Conservation (phyloP, 805 yeast genomes). For the Yamadazyma paraphyllophila region DNA sequence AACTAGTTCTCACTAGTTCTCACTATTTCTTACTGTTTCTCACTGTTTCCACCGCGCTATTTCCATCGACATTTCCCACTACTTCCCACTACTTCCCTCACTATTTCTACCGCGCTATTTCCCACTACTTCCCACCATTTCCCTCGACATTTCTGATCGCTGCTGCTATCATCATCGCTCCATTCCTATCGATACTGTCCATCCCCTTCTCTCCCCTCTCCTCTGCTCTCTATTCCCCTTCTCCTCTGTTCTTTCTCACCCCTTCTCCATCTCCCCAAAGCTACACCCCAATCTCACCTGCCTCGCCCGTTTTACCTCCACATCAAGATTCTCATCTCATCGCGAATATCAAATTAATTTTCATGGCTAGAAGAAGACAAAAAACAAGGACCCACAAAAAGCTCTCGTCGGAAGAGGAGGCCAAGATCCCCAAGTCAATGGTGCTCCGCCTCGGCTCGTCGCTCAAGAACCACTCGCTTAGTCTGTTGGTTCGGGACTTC, state of each 20-base stretch:
- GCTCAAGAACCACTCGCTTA: conserved; percentile 72
- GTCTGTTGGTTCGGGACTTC: conserved; percentile 83
- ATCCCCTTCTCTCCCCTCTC: no score
- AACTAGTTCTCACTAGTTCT: no score
- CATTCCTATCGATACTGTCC: no score
- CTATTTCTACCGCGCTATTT: no score
- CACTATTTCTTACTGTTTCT: no score
- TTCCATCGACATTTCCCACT: no score
- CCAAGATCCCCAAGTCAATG: conserved; percentile 88
- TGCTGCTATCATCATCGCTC: no score
- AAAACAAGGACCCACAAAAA: conserved; percentile 87
- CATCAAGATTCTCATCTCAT: conserved; percentile 5
- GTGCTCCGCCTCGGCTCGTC: conserved; percentile 83
- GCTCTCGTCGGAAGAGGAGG: conserved; percentile 59
- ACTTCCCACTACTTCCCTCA: no score
- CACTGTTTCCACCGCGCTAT: no score
- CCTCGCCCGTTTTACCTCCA: not conserved
- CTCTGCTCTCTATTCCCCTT: no score
- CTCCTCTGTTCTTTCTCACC: not conserved
- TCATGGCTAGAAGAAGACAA: conserved; percentile 43
- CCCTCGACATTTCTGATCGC: no score
- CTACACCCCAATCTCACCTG: not conserved
- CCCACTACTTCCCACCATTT: no score
- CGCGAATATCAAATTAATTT: not conserved
- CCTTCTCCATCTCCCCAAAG: not conserved